Base-by-base conservation (phyloP, 176 grass and related monocot species). In the Eragrostis nindensis region DNA sequence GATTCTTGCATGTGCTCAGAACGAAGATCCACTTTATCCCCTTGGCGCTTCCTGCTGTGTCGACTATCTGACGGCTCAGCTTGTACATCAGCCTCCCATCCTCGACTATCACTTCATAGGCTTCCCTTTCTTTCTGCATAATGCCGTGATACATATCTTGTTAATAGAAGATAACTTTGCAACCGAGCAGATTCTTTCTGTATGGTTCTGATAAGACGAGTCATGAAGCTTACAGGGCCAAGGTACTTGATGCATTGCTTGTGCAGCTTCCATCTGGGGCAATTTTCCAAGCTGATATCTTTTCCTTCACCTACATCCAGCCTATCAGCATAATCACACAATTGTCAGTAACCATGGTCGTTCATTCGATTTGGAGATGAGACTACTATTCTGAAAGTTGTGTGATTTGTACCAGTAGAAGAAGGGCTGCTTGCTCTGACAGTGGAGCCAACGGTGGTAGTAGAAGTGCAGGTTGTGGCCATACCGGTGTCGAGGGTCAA, bases 241-340 rank as follows among this genome's bases (percentile, higher is more conserved):
- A 97, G 86, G 82, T 97, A 94, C 75, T 88, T 94, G 87, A 97
- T 94, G 82, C 91, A 94, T 47, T 97, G 91, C 70, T 90, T 73
- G 25, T 90, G 88, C 67, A 97, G 71, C 70, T 83, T 86, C 62
- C n/a, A 91, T 26, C 89, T 77, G 22, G 82, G n/a, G 78, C 91
- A 97, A 11, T 87, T 78, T 21, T 87, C 78, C 44, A 91, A 30
- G 80, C 13, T 86, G 69, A 89, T 81, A 68, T 97, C 91, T 76
- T 93, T 97, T 10, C 91, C 91, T 54, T 97, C 89, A 62, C 94
- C 94, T 52, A 97, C 78, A 82, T 94, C 94, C 78, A 97, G 71
- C 89, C 86, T 93, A 66, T 47, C 41, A 25, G 24, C 24, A 69
- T 16, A 22, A 60, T 75, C 3, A 62, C 52, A 76, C n/a, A 62